Evolutionary conservation across 352 stramenopile species (phyloP).

Genomic region (Globisporangium recalcitrans): DNA sequence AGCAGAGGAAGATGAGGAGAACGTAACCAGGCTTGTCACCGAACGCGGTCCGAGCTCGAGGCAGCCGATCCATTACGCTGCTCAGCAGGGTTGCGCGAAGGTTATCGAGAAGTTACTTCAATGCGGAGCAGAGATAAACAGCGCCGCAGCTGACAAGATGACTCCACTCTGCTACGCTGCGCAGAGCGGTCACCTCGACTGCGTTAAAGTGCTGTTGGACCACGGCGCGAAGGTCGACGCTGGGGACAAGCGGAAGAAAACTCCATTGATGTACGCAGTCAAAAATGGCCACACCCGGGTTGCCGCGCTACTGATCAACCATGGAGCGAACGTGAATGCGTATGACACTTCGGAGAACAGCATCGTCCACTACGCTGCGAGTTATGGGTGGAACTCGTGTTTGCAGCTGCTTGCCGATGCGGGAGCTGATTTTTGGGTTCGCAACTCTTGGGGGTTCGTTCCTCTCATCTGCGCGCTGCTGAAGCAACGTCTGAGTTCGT

Average conservation of each 20-base stretch:
- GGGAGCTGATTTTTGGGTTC: slow-evolving; percentile 58
- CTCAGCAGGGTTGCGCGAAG: slow-evolving; percentile 31
- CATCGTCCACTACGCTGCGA: slow-evolving; percentile 68
- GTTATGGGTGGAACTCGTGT: slow-evolving; percentile 70
- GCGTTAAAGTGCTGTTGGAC: slow-evolving; percentile 42
- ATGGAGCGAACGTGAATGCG: slow-evolving; percentile 67
- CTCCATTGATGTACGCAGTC: slow-evolving; percentile 64
- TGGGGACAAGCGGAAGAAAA: slow-evolving; percentile 75
- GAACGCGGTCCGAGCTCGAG: slow-evolving; percentile 46
- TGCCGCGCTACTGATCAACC: slow-evolving; percentile 55
- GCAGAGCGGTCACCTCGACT: slow-evolving; percentile 50
- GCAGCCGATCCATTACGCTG: slow-evolving; percentile 63
- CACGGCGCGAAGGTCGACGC: slow-evolving; percentile 53
- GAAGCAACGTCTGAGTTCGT: slow-evolving; percentile 49
- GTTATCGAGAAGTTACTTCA: slow-evolving; percentile 48
- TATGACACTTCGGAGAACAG: slow-evolving; percentile 77
- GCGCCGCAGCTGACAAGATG: slow-evolving; percentile 39
- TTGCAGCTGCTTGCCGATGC: slow-evolving; percentile 47
- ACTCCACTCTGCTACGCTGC: slow-evolving; percentile 59
- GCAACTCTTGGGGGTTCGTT: slow-evolving; percentile 73
- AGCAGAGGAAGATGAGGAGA: slow-evolving; percentile 27
- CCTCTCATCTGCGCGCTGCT: slow-evolving; percentile 63
- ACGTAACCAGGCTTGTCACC: slow-evolving; percentile 30
- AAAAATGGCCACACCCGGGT: slow-evolving; percentile 67
- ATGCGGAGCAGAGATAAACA: slow-evolving; percentile 51